Evolutionary conservation across 1,284 basidiomycete genomes (phyloP), one percentile per base, ranked within the genome.

Genomic region (Phellinidium pouzarii): DNA sequence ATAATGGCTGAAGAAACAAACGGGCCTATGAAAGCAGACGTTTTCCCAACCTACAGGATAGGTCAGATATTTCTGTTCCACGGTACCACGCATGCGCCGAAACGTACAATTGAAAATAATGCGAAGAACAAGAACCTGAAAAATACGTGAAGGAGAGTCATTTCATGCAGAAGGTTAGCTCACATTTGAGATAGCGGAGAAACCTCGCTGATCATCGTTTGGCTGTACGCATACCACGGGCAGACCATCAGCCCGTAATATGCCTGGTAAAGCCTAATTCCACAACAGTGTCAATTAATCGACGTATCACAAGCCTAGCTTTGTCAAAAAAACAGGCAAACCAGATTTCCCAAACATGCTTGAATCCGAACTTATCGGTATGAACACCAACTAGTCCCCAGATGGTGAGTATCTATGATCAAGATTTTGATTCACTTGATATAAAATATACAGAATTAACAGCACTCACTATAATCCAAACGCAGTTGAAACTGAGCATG

Each of bases 121-220:
- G 82, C 79, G 63, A 89, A 88, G 69, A 89, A 88, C 19, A 87
- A 70, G 65, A 87, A 87, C 78, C 81, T 85, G 38, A 29, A 12
- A 17, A 56, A 48, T 19, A 48, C 29, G 29, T 38, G 23, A 25
- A 43, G 23, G n/a, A n/a, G n/a, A n/a, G n/a, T n/a, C n/a, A n/a
- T n/a, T n/a, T n/a, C n/a, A n/a, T n/a, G n/a, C n/a, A 12, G 14
- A 22, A 40, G 37, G 12, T 7, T 17, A 20, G 61, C 71, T 47
- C 64, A 81, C 83, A 84, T 86, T 65, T 84, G 83, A 12, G 82
- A 76, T 34, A 81, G 68, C 9, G 88, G 88, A 12, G 84, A 84
- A 6, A 91, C 87, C 61, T 91, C 87, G 61, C 82, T 85, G 53
- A 91, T 88, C 86, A 90, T 87, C 0, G 87, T 90, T 67, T 90